Evolutionary conservation across 176 grass and related monocot species (phyloP), one percentile per base, ranked within the genome.

Genomic region (Zoysia pacifica): DNA sequence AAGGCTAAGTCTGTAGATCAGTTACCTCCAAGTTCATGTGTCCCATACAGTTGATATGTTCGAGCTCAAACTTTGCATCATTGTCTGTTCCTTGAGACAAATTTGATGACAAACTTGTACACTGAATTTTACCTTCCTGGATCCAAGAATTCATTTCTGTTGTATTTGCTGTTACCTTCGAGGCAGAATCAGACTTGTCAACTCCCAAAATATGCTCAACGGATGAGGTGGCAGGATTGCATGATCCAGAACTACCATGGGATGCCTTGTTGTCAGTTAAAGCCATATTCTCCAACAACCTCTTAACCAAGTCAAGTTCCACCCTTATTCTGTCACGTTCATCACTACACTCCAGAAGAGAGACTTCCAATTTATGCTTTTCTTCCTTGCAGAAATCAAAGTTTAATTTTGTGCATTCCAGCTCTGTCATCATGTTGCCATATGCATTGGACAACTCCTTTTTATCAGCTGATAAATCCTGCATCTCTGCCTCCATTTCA

Each of bases 321-420:
- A 93, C 84, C 77, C 77, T 91, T 69, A 81, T 85, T 83, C 89
- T 91, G 20, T 79, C 84, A 38, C 82, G 90, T 76, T 95, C 96
- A 79, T 99, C 96, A 75, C 79, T 87, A 81, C 92, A 99, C 56
- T 90, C 96, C 45, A 90, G 84, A 79, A 95, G 86, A 85, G 82
- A 89, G 53, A 36, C 65, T 87, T 99, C 92, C 20, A 95, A 81
- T 79, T 86, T 95, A 16, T 85, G 81, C 43, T 95, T 99, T 87
- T 98, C 90, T 91, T 99, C 92, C 55, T 90, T 94, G 86, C 92
- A 99, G 72, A 84, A 99, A 76, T 95, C 93, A 7, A 99, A 84
- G 79, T 81, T 99, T 70, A 99, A 44, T 51, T 89, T 74, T 85
- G 86, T 76, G 79, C 93, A 93, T 88, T 99, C 88, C 84, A 99